These are phyloP conservation scores for Bertia moriformis DNA, from an alignment of 2,329 filamentous ascomycete genomes.

Conservation along the genomic window DNA sequence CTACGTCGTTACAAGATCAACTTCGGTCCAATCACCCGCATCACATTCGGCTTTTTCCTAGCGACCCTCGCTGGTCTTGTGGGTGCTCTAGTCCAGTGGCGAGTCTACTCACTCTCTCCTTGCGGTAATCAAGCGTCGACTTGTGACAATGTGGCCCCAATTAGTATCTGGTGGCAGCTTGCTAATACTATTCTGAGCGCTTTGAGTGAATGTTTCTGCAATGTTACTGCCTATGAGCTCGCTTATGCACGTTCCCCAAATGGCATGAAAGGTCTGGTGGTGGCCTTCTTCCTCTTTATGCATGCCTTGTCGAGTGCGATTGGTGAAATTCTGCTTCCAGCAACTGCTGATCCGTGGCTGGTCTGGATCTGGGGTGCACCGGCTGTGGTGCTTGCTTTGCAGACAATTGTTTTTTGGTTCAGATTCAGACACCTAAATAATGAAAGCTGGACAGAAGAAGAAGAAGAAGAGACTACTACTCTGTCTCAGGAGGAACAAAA, in stretches of 20 bases:
- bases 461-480: constrained; percentile 7
- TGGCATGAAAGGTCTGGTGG: constrained; percentile 46
- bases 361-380: constrained; percentile 28
- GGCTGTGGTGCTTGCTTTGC: constrained; percentile 27
- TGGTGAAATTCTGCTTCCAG: constrained; percentile 24
- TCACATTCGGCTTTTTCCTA: constrained; percentile 39
- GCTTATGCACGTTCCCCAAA: constrained; percentile 54
- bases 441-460: constrained; percentile 25
- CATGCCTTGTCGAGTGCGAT: constrained; percentile 39
- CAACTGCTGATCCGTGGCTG: constrained; percentile 25
- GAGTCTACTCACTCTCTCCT: constrained; percentile 38
- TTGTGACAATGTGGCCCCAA: constrained; percentile 21
- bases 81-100: constrained; percentile 37
- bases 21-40: constrained; percentile 42
- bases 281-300: constrained; percentile 40
- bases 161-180: constrained; percentile 36
- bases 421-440: constrained; percentile 28
- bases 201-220: constrained; percentile 40
- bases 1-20: constrained; percentile 32
- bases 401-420: constrained; percentile 31
- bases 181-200: constrained; percentile 34
- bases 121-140: constrained; percentile 31
- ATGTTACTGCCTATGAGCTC: constrained; percentile 51
- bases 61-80: constrained; percentile 34
- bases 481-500: not conserved